phyloP scores from a whole-genome alignment of 805 yeast genomes.

The Candida orba region DNA sequence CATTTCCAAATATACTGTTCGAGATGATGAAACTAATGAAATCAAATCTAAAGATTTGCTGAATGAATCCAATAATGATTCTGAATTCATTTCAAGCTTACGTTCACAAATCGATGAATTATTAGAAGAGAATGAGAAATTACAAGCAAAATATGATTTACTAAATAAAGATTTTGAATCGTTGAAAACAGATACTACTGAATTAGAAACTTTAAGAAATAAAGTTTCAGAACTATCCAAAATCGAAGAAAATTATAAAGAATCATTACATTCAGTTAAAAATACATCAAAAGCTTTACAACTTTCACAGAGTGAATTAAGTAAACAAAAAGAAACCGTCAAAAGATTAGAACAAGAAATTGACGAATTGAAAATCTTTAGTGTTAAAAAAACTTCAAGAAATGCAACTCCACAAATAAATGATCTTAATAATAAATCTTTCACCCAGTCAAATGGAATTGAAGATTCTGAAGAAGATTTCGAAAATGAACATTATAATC shows the following conservation, averaged over 20 bases:
- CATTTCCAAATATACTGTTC: conserved; percentile 20
- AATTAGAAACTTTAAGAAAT: conserved; percentile 23
- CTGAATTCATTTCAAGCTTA: conserved; percentile 25
- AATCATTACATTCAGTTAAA: conserved; percentile 63
- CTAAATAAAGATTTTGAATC: conserved; percentile 29
- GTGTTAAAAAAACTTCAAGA: conserved; percentile 31
- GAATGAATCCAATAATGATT: not conserved
- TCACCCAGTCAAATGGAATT: conserved; percentile 25
- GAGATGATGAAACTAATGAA: conserved; percentile 16
- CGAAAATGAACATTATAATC: conserved; percentile 52
- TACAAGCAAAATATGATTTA: conserved; percentile 26
- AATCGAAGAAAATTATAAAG: conserved; percentile 60
- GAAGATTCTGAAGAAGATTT: conserved; percentile 24
- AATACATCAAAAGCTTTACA: conserved; percentile 72
- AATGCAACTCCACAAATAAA: conserved; percentile 20
- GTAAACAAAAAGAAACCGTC: conserved; percentile 48
- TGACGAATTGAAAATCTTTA: conserved; percentile 57
- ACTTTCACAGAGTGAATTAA: conserved; percentile 64
- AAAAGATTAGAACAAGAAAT: conserved; percentile 55
- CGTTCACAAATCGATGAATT: conserved; percentile 54
- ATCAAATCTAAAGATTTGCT: conserved; percentile 3
- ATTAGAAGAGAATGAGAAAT: conserved; percentile 38
- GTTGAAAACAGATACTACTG: conserved; percentile 20
- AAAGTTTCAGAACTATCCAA: conserved; percentile 31
- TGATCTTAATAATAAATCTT: conserved; percentile 15